Conservation (phyloP, 2,329 filamentous ascomycete genomes). For the Cordyceps cicadae region DNA sequence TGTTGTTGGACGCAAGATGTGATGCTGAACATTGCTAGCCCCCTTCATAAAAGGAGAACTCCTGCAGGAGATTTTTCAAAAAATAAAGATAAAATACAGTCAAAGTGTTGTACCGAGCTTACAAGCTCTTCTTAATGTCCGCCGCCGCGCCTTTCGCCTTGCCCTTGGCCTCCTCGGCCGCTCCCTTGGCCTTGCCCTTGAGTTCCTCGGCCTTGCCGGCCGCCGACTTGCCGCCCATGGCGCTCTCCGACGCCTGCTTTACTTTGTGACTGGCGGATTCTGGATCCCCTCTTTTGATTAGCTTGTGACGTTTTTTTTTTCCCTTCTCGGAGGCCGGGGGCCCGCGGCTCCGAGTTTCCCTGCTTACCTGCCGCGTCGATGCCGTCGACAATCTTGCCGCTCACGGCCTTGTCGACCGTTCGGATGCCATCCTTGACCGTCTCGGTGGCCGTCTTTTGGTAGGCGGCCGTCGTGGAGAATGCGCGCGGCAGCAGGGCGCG, state of each 20-base stretch:
- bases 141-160: slow-evolving; percentile 38
- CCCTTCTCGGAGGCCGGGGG: too few relatives aligned
- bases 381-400: slow-evolving; percentile 53
- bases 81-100: too few relatives aligned
- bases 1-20: too few relatives aligned
- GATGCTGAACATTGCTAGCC: too few relatives aligned
- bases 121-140: slow-evolving; percentile 26
- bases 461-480: slow-evolving; percentile 40
- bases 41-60: too few relatives aligned
- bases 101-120: not conserved
- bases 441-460: slow-evolving; percentile 43
- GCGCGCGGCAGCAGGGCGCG: slow-evolving; percentile 35
- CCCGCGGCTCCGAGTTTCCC: not conserved
- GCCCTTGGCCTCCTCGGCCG: slow-evolving; percentile 31
- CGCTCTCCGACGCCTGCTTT: slow-evolving; percentile 35
- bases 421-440: slow-evolving; percentile 52
- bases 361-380: slow-evolving; percentile 50
- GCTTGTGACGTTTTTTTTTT: too few relatives aligned
- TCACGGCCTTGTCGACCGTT: slow-evolving; percentile 50
- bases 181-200: slow-evolving; percentile 36
- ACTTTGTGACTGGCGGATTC: slow-evolving; percentile 37
- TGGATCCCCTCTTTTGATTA: slow-evolving; percentile 17
- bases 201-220: slow-evolving; percentile 29
- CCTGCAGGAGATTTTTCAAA: too few relatives aligned
- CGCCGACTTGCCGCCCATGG: slow-evolving; percentile 23